Evolutionary conservation across 345 rosid genomes (phyloP).

Genomic region (Psidium friedrichsthalianum): DNA sequence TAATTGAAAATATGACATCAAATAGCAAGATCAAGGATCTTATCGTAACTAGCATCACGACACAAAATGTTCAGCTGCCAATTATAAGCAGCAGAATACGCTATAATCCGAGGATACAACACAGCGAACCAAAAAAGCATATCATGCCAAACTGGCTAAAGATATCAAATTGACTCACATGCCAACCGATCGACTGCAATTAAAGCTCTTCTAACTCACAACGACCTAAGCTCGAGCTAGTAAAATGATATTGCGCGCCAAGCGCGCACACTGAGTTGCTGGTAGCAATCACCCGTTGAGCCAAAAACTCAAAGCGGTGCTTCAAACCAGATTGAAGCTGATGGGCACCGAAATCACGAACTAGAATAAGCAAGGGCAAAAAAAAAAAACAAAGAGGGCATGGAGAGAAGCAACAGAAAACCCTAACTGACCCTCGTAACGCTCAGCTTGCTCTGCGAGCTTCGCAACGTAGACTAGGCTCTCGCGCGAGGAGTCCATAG

Average conservation of each 20-base stretch:
- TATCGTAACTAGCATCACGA: not conserved
- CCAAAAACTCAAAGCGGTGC: not conserved
- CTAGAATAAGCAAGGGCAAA: not conserved
- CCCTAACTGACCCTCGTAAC: constrained; percentile 26
- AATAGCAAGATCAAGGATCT: not conserved
- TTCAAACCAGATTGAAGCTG: not conserved
- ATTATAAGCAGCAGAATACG: not conserved
- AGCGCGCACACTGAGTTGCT: not conserved
- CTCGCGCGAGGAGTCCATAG: constrained; percentile 24
- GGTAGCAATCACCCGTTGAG: not conserved
- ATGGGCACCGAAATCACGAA: not conserved
- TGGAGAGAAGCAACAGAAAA: not conserved
- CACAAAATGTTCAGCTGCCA: not conserved
- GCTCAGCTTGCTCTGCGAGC: constrained; percentile 44
- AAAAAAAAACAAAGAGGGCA: not conserved
- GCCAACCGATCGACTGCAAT: not conserved
- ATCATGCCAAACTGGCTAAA: not conserved
- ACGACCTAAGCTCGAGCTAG: not conserved
- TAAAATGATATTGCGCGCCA: not conserved
- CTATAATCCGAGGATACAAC: not conserved
- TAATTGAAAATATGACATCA: not conserved
- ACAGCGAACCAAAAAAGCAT: not conserved
- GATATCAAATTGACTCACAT: not conserved
- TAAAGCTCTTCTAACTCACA: not conserved
- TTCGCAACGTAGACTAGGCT: constrained; percentile 36